Conservation (phyloP, 306 rosid species). For the Pyrus communis region DNA sequence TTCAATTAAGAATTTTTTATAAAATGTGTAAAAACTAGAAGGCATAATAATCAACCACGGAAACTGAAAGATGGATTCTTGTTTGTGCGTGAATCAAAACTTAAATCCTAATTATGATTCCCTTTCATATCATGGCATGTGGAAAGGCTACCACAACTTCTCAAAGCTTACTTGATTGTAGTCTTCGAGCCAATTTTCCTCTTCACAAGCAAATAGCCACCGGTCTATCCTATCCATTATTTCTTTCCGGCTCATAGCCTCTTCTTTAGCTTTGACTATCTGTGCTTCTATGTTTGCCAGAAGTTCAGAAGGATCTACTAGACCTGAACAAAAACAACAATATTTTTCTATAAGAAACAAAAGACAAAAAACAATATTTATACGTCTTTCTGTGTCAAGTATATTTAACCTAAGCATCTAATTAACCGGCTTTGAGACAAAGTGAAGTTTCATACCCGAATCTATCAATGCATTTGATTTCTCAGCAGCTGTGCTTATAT, state of each 20-base stretch:
- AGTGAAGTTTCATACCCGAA: slow-evolving; percentile 47
- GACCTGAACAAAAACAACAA: slow-evolving; percentile 44
- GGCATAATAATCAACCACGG: background rate
- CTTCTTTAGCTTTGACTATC: slow-evolving; percentile 66
- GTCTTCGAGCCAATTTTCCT: slow-evolving; percentile 95
- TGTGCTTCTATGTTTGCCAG: slow-evolving; percentile 78
- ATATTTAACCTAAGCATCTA: background rate
- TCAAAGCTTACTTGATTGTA: slow-evolving; percentile 65
- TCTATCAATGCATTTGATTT: slow-evolving; percentile 88
- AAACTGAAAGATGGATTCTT: background rate
- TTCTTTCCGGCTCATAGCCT: slow-evolving; percentile 82
- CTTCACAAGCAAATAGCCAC: slow-evolving; percentile 93
- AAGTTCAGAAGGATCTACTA: slow-evolving; percentile 87
- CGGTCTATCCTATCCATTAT: slow-evolving; percentile 79
- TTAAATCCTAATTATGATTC: background rate
- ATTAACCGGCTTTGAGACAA: background rate
- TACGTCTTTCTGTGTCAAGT: background rate
- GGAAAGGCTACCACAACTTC: slow-evolving; percentile 4
- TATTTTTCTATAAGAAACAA: background rate
- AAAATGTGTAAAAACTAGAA: too few species aligned
- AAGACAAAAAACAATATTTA: slow-evolving; percentile 1
- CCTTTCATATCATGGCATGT: background rate
- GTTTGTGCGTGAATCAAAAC: background rate
- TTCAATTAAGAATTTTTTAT: background rate
- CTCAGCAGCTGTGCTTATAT: slow-evolving; percentile 77